A percentile compares a stretch with the other conserved stretches of the same genome.
Evolutionary conservation across 78 protist species (phyloP).

Genomic region (Dictyostelium capitatum): DNA sequence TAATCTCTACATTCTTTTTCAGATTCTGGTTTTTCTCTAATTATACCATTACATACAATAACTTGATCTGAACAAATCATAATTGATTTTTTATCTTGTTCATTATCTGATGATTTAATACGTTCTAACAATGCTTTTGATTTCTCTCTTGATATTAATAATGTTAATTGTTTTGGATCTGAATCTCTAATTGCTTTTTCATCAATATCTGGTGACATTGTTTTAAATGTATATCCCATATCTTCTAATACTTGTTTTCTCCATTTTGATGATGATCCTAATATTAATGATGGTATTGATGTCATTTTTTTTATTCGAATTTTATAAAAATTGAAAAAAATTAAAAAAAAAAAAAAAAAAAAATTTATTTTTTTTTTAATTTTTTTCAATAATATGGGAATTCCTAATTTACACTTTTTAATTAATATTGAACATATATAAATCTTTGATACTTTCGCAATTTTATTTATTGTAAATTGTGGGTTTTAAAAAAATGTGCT

Average conservation of each 20-base stretch:
- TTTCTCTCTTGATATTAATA: constrained; percentile 66
- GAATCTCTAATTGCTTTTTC: constrained; percentile 86
- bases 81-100: constrained; percentile 13
- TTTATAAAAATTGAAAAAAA: background rate
- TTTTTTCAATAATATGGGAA: too few species aligned
- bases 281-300: constrained; percentile 14
- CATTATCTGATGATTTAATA: constrained; percentile 4
- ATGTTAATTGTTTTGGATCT: constrained; percentile 68
- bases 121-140: constrained; percentile 54
- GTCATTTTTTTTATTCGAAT: background rate
- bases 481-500: too few species aligned
- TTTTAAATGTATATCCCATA: constrained; percentile 55
- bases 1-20: constrained; percentile 58
- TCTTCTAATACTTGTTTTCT: constrained; percentile 65
- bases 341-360: background rate
- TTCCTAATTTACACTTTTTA: too few species aligned
- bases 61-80: constrained; percentile 85
- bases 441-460: too few species aligned
- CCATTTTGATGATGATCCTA: constrained; percentile 81
- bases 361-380: background rate
- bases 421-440: too few species aligned
- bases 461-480: too few species aligned
- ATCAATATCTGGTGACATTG: constrained; percentile 88
- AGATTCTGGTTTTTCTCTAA: constrained; percentile 83
- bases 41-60: constrained; percentile 31